phyloP scores from a whole-genome alignment of 2,329 filamentous ascomycete genomes.

The Periconia macrospinosa region DNA sequence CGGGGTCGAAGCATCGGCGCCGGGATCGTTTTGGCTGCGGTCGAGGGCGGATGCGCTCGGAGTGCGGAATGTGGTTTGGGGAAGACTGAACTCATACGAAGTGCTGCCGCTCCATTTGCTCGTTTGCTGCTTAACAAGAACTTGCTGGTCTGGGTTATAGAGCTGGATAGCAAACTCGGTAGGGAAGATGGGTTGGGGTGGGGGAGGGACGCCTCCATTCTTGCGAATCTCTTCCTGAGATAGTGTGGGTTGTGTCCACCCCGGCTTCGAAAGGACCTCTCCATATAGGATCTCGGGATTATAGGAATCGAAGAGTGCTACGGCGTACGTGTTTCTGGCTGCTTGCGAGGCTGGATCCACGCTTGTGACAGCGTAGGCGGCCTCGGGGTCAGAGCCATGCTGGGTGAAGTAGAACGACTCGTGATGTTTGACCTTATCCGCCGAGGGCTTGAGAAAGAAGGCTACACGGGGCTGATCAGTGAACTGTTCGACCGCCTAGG shows the following conservation, averaged over 20 bases:
- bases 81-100: slow-evolving; percentile 91
- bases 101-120: slow-evolving; percentile 80
- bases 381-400: slow-evolving; percentile 76
- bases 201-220: slow-evolving; percentile 66
- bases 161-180: slow-evolving; percentile 81
- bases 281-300: slow-evolving; percentile 81
- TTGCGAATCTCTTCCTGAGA: slow-evolving; percentile 78
- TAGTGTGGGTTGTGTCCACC: slow-evolving; percentile 81
- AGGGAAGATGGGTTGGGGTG: slow-evolving; percentile 73
- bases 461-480: slow-evolving; percentile 40
- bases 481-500: neutral
- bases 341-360: slow-evolving; percentile 70
- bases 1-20: slow-evolving; percentile 58
- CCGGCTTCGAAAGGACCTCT: slow-evolving; percentile 80
- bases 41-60: slow-evolving; percentile 81
- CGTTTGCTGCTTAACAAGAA: slow-evolving; percentile 70
- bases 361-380: slow-evolving; percentile 79
- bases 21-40: slow-evolving; percentile 66
- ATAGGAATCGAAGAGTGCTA: slow-evolving; percentile 81
- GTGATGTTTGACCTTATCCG: slow-evolving; percentile 55
- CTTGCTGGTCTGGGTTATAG: slow-evolving; percentile 88
- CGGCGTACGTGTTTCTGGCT: slow-evolving; percentile 81
- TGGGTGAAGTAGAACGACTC: slow-evolving; percentile 61
- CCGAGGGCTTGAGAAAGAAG: slow-evolving; percentile 61
- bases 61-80: slow-evolving; percentile 77